Percentiles rank a stretch among this genome's conserved stretches.
These are phyloP conservation scores for Trichoderma polysporum DNA, from an alignment of 2,329 filamentous ascomycete species.

Conservation along the genomic window DNA sequence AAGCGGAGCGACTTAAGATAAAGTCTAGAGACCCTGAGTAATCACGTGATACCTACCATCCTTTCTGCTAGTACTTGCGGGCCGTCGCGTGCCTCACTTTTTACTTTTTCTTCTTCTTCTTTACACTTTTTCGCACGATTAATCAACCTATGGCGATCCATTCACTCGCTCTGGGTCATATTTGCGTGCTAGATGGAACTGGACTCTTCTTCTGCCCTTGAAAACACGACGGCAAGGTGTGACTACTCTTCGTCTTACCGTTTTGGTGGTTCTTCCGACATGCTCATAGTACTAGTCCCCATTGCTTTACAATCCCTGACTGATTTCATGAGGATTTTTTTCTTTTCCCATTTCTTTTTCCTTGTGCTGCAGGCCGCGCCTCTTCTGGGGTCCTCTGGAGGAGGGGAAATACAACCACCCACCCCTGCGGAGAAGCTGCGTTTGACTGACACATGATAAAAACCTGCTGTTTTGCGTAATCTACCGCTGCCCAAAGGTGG, in stretches of 20 bases:
- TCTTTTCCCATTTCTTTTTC: neutral
- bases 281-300: constrained; percentile 5
- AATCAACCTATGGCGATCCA: constrained; percentile 58
- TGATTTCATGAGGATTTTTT: neutral
- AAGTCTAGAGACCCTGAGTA: neutral
- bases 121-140: constrained; percentile 49
- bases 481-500: constrained; percentile 7
- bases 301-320: neutral
- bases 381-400: neutral
- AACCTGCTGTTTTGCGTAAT: constrained; percentile 6
- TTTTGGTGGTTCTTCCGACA: constrained; percentile 35
- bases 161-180: constrained; percentile 59
- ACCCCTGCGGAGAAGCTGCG: neutral
- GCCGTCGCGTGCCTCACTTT: neutral
- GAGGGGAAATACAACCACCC: neutral
- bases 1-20: constrained; percentile 13
- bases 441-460: constrained; percentile 19
- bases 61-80: neutral
- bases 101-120: constrained; percentile 29
- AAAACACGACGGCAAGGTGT: constrained; percentile 27
- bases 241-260: constrained; percentile 27
- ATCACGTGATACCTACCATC: constrained; percentile 30
- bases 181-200: constrained; percentile 57
- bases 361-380: neutral
- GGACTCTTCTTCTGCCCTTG: constrained; percentile 28